Evolutionary conservation across 768 basidiomycete genomes (phyloP).

Genomic region (Lentinula boryana): DNA sequence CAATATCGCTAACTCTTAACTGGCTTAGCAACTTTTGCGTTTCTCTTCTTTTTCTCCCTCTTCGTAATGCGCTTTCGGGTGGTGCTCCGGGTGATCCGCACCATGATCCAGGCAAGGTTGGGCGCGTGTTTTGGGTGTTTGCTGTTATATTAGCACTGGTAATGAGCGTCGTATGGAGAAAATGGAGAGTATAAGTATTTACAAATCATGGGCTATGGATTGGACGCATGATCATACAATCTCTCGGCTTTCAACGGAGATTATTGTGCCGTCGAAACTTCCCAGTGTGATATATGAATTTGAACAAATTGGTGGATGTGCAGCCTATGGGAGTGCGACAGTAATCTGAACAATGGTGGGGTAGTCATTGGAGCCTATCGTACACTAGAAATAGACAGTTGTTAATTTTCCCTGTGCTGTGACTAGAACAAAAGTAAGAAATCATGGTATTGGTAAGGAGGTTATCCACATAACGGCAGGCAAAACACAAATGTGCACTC

Average conservation of each 20-base stretch:
- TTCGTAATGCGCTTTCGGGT: constrained; percentile 68
- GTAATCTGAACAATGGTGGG: constrained; percentile 1
- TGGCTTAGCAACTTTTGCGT: constrained; percentile 86
- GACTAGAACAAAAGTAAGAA: too few species aligned
- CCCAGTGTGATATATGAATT: neutral
- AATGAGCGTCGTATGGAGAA: constrained; percentile 8
- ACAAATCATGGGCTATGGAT: neutral
- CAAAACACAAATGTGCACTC: neutral
- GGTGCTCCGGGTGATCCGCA: constrained; percentile 31
- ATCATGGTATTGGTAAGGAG: too few species aligned
- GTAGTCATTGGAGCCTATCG: neutral
- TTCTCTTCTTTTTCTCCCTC: constrained; percentile 78
- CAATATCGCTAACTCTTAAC: constrained; percentile 66
- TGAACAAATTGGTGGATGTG: constrained; percentile 1
- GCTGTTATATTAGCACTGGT: constrained; percentile 40
- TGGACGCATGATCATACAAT: too few species aligned
- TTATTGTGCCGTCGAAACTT: too few species aligned
- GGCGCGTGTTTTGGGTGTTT: constrained; percentile 89
- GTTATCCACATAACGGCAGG: neutral
- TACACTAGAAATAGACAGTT: too few species aligned
- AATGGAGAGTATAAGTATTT: neutral
- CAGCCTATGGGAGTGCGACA: constrained; percentile 1
- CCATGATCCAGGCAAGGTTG: constrained; percentile 51
- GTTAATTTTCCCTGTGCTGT: too few species aligned
- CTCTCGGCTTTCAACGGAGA: too few species aligned